Percentiles rank a stretch among this genome's conserved stretches.
These are phyloP conservation scores for Agapanthus africanus DNA, from an alignment of 106 monocot genomes.

Conservation along the genomic window DNA sequence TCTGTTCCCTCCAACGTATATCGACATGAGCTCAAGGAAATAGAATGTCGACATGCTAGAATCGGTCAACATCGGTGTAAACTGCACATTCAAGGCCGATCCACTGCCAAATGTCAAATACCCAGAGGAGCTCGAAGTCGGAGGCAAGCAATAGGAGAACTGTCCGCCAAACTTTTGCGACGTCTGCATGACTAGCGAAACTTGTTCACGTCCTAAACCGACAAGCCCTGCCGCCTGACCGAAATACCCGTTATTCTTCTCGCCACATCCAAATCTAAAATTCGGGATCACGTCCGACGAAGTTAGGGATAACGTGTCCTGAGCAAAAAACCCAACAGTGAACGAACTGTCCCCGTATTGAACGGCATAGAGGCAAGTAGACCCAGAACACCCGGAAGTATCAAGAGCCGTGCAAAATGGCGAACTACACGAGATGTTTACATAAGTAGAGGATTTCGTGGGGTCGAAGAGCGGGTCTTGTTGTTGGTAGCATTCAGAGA, in stretches of 20 bases:
- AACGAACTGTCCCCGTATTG: conserved; percentile 23
- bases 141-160: conserved; percentile 47
- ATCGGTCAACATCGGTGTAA: conserved; percentile 21
- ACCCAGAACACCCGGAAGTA: conserved; percentile 5
- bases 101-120: conserved; percentile 22
- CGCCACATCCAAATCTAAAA: conserved; percentile 23
- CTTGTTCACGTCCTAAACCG: conserved; percentile 22
- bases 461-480: conserved; percentile 14
- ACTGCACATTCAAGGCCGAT: background rate
- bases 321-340: conserved; percentile 18
- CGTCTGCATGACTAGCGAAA: conserved; percentile 31
- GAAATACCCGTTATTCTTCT: conserved; percentile 20
- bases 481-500: conserved; percentile 7
- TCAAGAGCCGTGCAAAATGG: conserved; percentile 15
- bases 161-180: conserved; percentile 3
- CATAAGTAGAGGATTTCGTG: conserved; percentile 7
- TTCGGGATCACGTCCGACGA: background rate
- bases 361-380: conserved; percentile 21
- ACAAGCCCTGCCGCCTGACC: conserved; percentile 19
- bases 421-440: conserved; percentile 23
- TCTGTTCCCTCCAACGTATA: conserved; percentile 17
- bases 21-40: conserved; percentile 23
- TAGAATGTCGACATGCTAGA: conserved; percentile 19
- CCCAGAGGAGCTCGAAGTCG: conserved; percentile 12
- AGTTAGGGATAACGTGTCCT: conserved; percentile 26